Evolutionary conservation across 129 eudicot genomes (phyloP), one percentile per base, ranked within the genome.

Genomic region (Dittrichia graveolens): DNA sequence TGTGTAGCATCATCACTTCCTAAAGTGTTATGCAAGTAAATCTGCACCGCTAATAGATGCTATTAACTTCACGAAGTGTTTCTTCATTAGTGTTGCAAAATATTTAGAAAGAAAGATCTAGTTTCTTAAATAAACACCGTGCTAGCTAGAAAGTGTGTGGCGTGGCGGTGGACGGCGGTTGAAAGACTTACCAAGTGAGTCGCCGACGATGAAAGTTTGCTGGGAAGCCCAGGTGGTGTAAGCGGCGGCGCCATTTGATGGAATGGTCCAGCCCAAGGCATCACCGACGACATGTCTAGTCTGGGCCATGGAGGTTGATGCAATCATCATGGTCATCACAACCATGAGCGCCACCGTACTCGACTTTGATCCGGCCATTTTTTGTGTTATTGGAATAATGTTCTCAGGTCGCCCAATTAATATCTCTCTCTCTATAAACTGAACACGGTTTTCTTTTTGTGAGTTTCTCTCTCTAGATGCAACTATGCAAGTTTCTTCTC

Each of bases 241-340:
- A 3, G 80, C 75, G 18, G 59, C 47, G 12, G 80, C 67, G 52
- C 73, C 85, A 41, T 61, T 72, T 0, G 81, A n/a, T 15, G 86
- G 89, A 37, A 87, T 81, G 42, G 9, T 59, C 93, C 93, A 87
- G 3, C 93, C 93, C 67, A 80, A 13, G 39, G 72, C 3, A 13
- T 61, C 87, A 9, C 93, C 89, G 44, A 84, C 93, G 4, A 60
- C 79, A 66, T 91, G 88, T 15, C 83, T 85, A 15, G 89, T 85
- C 61, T 89, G 96, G 53, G 95, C 97, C 53, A 34, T 47, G 15
- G 87, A 56, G 55, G 43, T 60, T 3, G 85, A 73, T 35, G 79
- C 87, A 45, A 77, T 47, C 57, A 75, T 77, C 69, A 78, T 19
- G 10, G 61, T 56, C 16, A 71, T 69, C 73, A 79, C 43, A 8